A percentile compares a stretch with the other conserved stretches of the same genome.
Evolutionary conservation across 2,329 filamentous ascomycete species (phyloP).

Genomic region (Pseudohalonectria lignicola): DNA sequence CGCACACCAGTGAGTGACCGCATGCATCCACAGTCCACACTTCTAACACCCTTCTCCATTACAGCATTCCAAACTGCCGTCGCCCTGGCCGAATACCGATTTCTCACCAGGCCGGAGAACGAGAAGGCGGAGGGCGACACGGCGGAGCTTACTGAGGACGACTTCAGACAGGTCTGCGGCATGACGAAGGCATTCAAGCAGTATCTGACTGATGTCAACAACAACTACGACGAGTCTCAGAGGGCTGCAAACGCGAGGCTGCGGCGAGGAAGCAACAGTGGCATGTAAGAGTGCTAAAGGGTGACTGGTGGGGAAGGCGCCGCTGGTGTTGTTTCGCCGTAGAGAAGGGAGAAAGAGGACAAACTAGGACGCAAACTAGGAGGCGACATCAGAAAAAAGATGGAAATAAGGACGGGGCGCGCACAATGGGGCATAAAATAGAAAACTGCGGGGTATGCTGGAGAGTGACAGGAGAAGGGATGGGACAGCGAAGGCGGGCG

Average conservation of each 20-base stretch:
- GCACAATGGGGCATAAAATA: no score
- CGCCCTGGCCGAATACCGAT: slow-evolving; percentile 14
- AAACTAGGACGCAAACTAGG: no score
- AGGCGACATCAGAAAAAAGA: no score
- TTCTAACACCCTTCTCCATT: not conserved
- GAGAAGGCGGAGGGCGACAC: slow-evolving; percentile 9
- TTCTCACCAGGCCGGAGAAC: slow-evolving; percentile 2
- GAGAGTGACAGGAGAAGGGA: no score
- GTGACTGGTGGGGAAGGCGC: no score
- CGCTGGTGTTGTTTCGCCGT: no score
- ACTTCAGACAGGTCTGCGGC: slow-evolving; percentile 15
- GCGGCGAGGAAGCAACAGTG: not conserved
- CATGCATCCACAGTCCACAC: not conserved
- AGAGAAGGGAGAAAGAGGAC: no score
- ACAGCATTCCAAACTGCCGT: slow-evolving; percentile 20
- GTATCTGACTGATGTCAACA: slow-evolving; percentile 12
- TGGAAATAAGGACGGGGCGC: no score
- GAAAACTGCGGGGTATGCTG: no score
- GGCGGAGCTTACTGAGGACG: slow-evolving; percentile 6
- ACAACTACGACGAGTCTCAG: not conserved
- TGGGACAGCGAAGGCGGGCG: no score
- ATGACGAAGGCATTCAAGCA: slow-evolving; percentile 17
- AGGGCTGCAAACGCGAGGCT: not conserved
- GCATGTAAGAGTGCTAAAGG: not conserved
- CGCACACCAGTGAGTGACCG: no score